Evolutionary conservation across 805 yeast genomes (phyloP).

Genomic region (Wickerhamomyces subpelliculosus): DNA sequence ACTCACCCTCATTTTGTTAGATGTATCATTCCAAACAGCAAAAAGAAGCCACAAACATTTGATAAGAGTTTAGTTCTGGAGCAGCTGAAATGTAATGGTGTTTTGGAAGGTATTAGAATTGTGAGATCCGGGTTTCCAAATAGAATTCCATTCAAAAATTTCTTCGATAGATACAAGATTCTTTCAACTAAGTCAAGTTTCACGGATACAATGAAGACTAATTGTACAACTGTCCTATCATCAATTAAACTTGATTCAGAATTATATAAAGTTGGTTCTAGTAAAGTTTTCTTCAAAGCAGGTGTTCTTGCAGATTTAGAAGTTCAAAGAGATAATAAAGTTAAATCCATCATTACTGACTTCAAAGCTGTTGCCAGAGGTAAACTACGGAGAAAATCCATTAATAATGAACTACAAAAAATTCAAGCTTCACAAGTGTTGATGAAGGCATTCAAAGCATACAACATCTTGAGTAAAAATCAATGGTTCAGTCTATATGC

Average conservation of each 20-base stretch:
- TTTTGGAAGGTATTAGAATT: conserved; percentile 92
- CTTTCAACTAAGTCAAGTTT: conserved; percentile 42
- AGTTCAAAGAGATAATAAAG: conserved; percentile 58
- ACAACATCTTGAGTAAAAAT: conserved; percentile 41
- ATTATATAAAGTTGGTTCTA: conserved; percentile 83
- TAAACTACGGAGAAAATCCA: conserved; percentile 41
- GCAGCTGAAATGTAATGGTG: conserved; percentile 95
- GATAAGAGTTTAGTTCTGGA: conserved; percentile 74
- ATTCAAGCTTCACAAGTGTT: conserved; percentile 67
- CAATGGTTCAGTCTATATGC: conserved; percentile 78
- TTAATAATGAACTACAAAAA: conserved; percentile 44
- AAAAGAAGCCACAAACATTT: conserved; percentile 62
- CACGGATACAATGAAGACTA: conserved; percentile 48
- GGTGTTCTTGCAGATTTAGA: conserved; percentile 92
- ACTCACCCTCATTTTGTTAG: conserved; percentile 97
- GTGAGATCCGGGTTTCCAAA: conserved; percentile 98
- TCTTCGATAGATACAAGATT: conserved; percentile 68
- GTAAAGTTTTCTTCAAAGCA: conserved; percentile 91
- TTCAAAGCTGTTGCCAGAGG: conserved; percentile 70
- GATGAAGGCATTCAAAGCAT: conserved; percentile 50
- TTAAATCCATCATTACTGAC: conserved; percentile 46
- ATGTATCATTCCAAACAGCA: conserved; percentile 85
- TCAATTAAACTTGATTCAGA: conserved; percentile 65
- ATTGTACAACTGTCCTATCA: conserved; percentile 60
- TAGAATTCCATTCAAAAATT: conserved; percentile 76